A percentile compares a stretch with the other conserved stretches of the same genome.
These are phyloP conservation scores for Triticum dicoccoides DNA, from an alignment of 176 grass and related monocot genomes.

Conservation along the genomic window DNA sequence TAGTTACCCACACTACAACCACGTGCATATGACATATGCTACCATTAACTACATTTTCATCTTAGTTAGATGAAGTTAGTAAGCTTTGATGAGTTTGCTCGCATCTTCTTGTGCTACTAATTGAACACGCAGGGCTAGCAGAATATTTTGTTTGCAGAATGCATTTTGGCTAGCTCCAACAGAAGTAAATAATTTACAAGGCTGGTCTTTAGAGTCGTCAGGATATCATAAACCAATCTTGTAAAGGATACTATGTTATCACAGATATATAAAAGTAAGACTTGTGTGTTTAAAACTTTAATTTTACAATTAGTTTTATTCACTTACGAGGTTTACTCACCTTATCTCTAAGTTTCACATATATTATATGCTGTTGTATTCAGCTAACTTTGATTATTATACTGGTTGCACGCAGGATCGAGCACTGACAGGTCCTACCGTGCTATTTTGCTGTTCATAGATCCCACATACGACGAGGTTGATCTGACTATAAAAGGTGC, in stretches of 20 bases:
- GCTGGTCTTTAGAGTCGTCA: constrained; percentile 12
- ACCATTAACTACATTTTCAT: constrained; percentile 15
- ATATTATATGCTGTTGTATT: no score
- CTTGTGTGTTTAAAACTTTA: no score
- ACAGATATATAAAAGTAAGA: no score
- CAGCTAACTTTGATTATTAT: no score
- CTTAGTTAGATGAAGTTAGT: neutral
- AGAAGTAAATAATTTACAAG: constrained; percentile 9
- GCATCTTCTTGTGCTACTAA: constrained; percentile 18
- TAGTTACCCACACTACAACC: neutral
- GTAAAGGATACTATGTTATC: no score
- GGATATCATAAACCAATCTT: neutral
- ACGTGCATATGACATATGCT: constrained; percentile 2
- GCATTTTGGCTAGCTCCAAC: neutral
- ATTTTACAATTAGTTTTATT: no score
- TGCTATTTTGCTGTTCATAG: neutral
- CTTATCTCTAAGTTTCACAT: no score
- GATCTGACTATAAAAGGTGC: neutral
- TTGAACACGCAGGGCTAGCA: neutral
- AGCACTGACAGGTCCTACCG: neutral
- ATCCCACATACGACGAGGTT: neutral
- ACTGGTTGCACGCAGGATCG: no score
- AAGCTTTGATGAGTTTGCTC: neutral
- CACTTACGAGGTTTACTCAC: no score
- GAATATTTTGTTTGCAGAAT: neutral